Base-by-base conservation (phyloP, 2,329 filamentous ascomycete species). In the Scedosporium boydii region DNA sequence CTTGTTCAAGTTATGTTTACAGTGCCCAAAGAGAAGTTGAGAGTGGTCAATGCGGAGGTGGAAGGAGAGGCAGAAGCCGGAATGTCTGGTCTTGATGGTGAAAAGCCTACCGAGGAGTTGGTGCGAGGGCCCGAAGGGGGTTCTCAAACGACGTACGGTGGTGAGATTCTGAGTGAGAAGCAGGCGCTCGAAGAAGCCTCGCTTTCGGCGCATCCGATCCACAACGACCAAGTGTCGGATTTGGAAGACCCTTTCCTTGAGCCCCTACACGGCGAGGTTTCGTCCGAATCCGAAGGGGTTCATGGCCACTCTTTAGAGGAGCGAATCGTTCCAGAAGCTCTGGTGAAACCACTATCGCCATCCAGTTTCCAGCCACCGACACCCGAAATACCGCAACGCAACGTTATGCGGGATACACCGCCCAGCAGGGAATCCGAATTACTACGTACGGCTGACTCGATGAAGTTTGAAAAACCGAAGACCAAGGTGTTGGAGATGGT, bases 1-100 rank as follows among this genome's bases (percentile, higher is more conserved):
- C 78, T 90, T 7, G 89, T 93, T 64, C 89, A 93, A 73, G 84
- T 91, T 70, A 95, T 96, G 84, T 98, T 96, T 74, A 97, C 93
- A 0, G 91, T 97, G 64, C 93, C 95, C 2, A 91, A 88, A 72
- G 89, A 93, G 73, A 85, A 86, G 68, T 75, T 98, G 65, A 79
- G 93, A 27, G 92, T 98, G n/a, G 93, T 97, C 21, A 98, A 98
- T 72, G 87, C 84, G 59, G 88, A 88, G 65, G 71, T 79, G 41
- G 77, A 79, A 65, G 72, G 71, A 63, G 77, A 75, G 9, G 21
- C 34, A 21, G 59, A 38, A 38, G 34, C 29, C 10, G 16, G 51
- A 29, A 42, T 41, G 46, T 55, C 51, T 26, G 7, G 51, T 12
- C 51, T 55, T 14, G 57, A 34, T 4, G 27, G 53, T 14, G 58